These are phyloP conservation scores for Apiotrichum veenhuisii DNA, from an alignment of 1,284 basidiomycete genomes.

Conservation along the genomic window DNA sequence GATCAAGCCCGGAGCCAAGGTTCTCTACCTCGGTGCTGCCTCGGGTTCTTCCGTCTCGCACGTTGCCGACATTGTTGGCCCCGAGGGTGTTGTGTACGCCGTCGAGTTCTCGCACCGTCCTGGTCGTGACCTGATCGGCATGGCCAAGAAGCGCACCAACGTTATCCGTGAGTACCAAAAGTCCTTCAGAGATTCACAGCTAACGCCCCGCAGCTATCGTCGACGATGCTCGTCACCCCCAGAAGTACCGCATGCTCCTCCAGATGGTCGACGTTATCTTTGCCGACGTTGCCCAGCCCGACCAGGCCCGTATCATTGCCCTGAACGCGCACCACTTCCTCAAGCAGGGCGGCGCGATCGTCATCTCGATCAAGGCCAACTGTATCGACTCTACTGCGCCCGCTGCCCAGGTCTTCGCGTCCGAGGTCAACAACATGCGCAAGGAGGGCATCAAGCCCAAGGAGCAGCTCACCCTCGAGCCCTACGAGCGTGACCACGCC, in stretches of 20 bases:
- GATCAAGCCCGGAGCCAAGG: slow-evolving; percentile 91
- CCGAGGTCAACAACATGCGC: slow-evolving; percentile 82
- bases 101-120: slow-evolving; percentile 97
- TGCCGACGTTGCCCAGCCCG: slow-evolving; percentile 96
- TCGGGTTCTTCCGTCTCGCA: slow-evolving; percentile 93
- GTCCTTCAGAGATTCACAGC: background rate
- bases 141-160: slow-evolving; percentile 99
- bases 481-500: slow-evolving; percentile 52
- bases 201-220: slow-evolving; percentile 67
- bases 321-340: slow-evolving; percentile 95
- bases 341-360: slow-evolving; percentile 85
- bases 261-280: slow-evolving; percentile 94
- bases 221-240: slow-evolving; percentile 92
- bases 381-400: slow-evolving; percentile 96
- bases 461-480: slow-evolving; percentile 58
- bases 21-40: slow-evolving; percentile 95
- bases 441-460: slow-evolving; percentile 81
- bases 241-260: slow-evolving; percentile 92
- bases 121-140: slow-evolving; percentile 95
- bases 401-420: slow-evolving; percentile 84
- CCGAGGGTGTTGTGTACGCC: slow-evolving; percentile 94
- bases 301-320: slow-evolving; percentile 93
- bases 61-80: slow-evolving; percentile 97
- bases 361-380: slow-evolving; percentile 99
- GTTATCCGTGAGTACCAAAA: slow-evolving; percentile 63